phyloP scores from a whole-genome alignment of 2,329 filamentous ascomycete species.

The Claviceps fusiformis region DNA sequence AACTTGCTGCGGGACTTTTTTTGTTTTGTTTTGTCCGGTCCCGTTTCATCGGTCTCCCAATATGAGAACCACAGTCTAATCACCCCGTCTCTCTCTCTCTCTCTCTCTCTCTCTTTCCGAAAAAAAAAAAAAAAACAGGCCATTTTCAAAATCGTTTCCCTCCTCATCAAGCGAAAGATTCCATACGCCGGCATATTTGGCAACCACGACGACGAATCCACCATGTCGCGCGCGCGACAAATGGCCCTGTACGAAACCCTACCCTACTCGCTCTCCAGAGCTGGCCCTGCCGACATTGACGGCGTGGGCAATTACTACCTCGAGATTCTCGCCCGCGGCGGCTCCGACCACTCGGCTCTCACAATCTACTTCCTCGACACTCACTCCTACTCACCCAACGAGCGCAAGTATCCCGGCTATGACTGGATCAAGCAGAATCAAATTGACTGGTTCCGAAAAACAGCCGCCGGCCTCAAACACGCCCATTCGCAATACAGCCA shows the following conservation, averaged over 20 bases:
- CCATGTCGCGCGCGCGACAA: constrained; percentile 60
- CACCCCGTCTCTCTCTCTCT: neutral
- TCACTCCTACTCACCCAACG: constrained; percentile 82
- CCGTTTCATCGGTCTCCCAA: too few relatives aligned
- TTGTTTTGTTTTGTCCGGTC: too few relatives aligned
- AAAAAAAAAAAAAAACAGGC: constrained; percentile 33
- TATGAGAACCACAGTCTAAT: too few relatives aligned
- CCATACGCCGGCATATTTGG: constrained; percentile 92
- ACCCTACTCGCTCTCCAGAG: constrained; percentile 75
- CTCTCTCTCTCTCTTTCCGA: too few relatives aligned
- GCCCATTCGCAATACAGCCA: constrained; percentile 76
- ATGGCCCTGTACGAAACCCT: constrained; percentile 80
- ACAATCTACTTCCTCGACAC: constrained; percentile 94
- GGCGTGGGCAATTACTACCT: constrained; percentile 92
- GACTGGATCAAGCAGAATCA: constrained; percentile 94
- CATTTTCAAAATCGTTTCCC: constrained; percentile 81
- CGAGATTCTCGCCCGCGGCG: constrained; percentile 71
- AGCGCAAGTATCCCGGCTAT: constrained; percentile 79
- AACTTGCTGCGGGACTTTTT: neutral
- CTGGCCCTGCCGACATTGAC: constrained; percentile 71
- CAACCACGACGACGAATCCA: constrained; percentile 91
- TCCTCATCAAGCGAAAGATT: constrained; percentile 75
- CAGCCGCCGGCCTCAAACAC: constrained; percentile 58
- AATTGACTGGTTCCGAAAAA: constrained; percentile 86
- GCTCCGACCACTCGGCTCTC: constrained; percentile 72